Percentiles rank a stretch among this genome's conserved stretches.
Evolutionary conservation across 345 rosid genomes (phyloP).

Genomic region (Murraya paniculata): DNA sequence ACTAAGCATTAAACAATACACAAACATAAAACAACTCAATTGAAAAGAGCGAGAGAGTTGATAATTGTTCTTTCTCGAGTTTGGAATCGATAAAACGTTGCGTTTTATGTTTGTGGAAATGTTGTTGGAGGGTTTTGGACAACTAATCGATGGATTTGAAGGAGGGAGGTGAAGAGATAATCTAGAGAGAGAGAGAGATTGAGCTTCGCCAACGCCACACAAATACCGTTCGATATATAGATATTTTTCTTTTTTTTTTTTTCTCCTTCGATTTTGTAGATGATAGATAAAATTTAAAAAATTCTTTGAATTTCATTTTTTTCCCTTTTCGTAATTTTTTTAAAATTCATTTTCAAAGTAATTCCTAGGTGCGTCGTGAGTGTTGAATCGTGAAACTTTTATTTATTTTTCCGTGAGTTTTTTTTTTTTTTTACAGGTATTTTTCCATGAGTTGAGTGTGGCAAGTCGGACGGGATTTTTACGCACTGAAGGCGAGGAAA

Average conservation of each 20-base stretch:
- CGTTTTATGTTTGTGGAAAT: conserved; percentile 12
- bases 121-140: conserved; percentile 31
- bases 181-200: conserved; percentile 47
- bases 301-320: neutral
- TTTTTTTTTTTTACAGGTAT: too few relatives aligned
- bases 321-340: neutral
- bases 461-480: neutral
- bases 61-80: conserved; percentile 12
- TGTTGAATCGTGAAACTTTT: neutral
- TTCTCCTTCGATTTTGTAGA: neutral
- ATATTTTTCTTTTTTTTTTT: conserved; percentile 18
- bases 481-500: neutral
- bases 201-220: conserved; percentile 54
- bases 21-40: conserved; percentile 4
- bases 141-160: conserved; percentile 33
- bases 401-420: too few relatives aligned
- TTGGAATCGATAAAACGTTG: conserved; percentile 12
- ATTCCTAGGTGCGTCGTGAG: neutral
- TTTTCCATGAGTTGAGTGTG: neutral
- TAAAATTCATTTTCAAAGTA: neutral
- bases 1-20: conserved; percentile 29
- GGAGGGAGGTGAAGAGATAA: conserved; percentile 49
- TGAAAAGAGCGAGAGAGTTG: conserved; percentile 5
- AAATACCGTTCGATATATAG: conserved; percentile 37
- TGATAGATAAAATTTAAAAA: neutral